Evolutionary conservation across 805 yeast species (phyloP).

Genomic region (Saccharomycopsis oosterbeekiorum): DNA sequence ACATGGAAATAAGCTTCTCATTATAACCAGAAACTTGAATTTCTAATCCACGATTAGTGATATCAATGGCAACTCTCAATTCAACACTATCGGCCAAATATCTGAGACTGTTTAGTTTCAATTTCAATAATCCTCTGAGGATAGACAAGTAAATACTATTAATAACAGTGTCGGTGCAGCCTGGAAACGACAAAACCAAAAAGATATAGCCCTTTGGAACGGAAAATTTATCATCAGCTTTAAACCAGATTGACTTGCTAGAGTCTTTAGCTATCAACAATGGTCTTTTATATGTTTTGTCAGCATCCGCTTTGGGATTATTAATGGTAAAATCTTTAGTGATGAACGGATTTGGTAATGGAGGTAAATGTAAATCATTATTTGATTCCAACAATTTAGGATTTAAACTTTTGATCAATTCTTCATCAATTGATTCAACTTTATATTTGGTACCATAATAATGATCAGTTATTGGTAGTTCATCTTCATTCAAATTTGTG

Average conservation of each 20-base stretch:
- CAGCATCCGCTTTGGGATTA: slow-evolving; percentile 24
- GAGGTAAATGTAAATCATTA: slow-evolving; percentile 33
- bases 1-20: slow-evolving; percentile 60
- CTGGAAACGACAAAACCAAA: slow-evolving; percentile 56
- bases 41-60: slow-evolving; percentile 61
- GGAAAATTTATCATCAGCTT: slow-evolving; percentile 80
- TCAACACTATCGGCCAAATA: slow-evolving; percentile 85
- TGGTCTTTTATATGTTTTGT: slow-evolving; percentile 38
- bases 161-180: slow-evolving; percentile 47
- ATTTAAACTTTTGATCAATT: slow-evolving; percentile 29
- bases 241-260: slow-evolving; percentile 63
- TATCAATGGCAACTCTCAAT: slow-evolving; percentile 44
- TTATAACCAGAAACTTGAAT: slow-evolving; percentile 70
- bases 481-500: slow-evolving; percentile 41
- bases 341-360: slow-evolving; percentile 68
- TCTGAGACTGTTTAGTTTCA: slow-evolving; percentile 61
- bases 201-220: slow-evolving; percentile 77
- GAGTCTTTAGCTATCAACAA: slow-evolving; percentile 44
- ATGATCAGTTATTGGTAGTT: slow-evolving; percentile 43
- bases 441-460: slow-evolving; percentile 90
- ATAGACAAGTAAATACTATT: slow-evolving; percentile 50
- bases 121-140: slow-evolving; percentile 63
- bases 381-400: slow-evolving; percentile 23
- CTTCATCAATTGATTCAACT: slow-evolving; percentile 33
- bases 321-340: slow-evolving; percentile 67